phyloP scores from a whole-genome alignment of 176 grass and related monocot genomes.

The Melocanna baccifera region DNA sequence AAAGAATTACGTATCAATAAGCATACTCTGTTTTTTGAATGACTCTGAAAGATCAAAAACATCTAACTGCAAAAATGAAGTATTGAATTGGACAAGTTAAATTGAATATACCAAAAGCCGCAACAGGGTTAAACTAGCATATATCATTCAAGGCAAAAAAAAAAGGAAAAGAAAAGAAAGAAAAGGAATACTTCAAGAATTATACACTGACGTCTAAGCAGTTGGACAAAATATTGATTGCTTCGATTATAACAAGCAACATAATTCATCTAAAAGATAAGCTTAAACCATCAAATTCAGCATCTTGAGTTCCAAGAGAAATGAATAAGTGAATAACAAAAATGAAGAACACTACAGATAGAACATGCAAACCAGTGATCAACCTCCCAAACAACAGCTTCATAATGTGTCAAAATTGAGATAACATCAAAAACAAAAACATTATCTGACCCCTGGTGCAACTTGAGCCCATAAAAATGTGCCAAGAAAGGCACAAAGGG shows the following conservation, averaged over 20 bases:
- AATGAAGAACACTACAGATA: not conserved
- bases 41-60: not conserved
- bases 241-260: constrained; percentile 11
- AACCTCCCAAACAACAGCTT: constrained; percentile 13
- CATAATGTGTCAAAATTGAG: not conserved
- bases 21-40: constrained; percentile 10
- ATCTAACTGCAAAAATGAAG: constrained; percentile 8
- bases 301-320: constrained; percentile 18
- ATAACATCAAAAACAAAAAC: constrained; percentile 17
- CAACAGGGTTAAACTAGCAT: not conserved
- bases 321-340: constrained; percentile 16
- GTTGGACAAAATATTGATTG: not conserved
- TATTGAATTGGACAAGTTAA: not conserved
- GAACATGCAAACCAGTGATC: constrained; percentile 2
- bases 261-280: not conserved
- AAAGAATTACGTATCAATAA: constrained; percentile 19
- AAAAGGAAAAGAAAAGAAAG: not conserved
- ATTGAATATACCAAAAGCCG: not conserved
- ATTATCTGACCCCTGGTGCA: not conserved
- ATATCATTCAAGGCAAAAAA: not conserved
- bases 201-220: not conserved
- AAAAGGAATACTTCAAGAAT: not conserved
- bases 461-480: not conserved
- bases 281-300: constrained; percentile 19
- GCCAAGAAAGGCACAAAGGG: not conserved